A percentile compares a stretch with the other conserved stretches of the same genome.
Evolutionary conservation across 805 yeast genomes (phyloP).

Genomic region (Starmera amethionina): DNA sequence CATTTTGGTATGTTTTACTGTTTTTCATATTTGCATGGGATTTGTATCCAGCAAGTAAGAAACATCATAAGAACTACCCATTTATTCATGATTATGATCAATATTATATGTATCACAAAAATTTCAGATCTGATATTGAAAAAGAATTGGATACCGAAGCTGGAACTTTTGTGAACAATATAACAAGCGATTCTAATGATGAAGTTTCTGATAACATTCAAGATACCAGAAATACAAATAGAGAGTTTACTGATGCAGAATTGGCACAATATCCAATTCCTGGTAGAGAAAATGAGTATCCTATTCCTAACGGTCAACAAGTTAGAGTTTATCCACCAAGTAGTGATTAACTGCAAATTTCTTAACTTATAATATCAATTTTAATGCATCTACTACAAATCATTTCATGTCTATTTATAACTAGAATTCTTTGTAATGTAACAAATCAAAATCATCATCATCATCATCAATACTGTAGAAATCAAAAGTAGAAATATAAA

Average conservation of each 20-base stretch:
- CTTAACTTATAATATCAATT: no score
- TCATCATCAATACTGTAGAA: no score
- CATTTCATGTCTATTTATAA: no score
- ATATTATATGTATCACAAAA: slow-evolving; percentile 14
- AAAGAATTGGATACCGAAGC: background rate
- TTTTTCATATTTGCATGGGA: slow-evolving; percentile 59
- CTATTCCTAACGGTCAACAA: slow-evolving; percentile 17
- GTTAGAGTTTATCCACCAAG: slow-evolving; percentile 3
- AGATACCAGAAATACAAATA: background rate
- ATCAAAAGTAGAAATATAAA: no score
- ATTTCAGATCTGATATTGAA: background rate
- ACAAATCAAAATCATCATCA: no score
- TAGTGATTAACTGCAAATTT: background rate
- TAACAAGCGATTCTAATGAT: background rate
- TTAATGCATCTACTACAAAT: no score
- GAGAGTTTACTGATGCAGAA: slow-evolving; percentile 16
- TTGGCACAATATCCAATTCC: slow-evolving; percentile 13
- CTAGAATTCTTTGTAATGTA: no score
- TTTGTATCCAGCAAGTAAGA: slow-evolving; percentile 51
- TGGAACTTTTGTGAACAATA: slow-evolving; percentile 4
- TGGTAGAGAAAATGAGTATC: slow-evolving; percentile 7
- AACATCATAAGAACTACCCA: slow-evolving; percentile 14
- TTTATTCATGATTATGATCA: slow-evolving; percentile 15
- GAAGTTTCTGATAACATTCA: slow-evolving; percentile 2
- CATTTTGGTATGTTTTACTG: slow-evolving; percentile 76